A percentile compares a stretch with the other conserved stretches of the same genome.
Conservation (phyloP, 768 basidiomycete genomes). For the Boletellus sp. region DNA sequence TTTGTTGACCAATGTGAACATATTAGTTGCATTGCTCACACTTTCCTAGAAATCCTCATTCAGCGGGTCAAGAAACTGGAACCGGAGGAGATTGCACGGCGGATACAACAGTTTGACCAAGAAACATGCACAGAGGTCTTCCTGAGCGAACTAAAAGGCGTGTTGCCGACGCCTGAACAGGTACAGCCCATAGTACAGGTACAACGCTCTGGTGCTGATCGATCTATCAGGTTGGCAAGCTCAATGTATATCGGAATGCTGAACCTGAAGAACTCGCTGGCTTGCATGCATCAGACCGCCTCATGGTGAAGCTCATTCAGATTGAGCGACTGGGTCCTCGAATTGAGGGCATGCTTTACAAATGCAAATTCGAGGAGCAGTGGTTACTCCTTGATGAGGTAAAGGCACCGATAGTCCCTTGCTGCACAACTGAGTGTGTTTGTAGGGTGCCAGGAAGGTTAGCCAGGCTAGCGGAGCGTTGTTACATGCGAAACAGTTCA, state of each 20-base stretch:
- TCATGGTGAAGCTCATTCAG: constrained; percentile 96
- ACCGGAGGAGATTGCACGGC: constrained; percentile 81
- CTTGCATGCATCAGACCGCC: constrained; percentile 90
- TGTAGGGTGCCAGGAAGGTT: constrained; percentile 75
- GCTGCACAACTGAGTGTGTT: constrained; percentile 5
- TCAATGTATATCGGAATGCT: constrained; percentile 86
- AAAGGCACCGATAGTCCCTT: not conserved
- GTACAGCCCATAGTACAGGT: constrained; percentile 34
- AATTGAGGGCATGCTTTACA: constrained; percentile 95
- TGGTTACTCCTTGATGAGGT: constrained; percentile 82
- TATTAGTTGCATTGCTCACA: not conserved
- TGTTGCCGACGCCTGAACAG: constrained; percentile 90
- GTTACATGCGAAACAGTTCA: constrained; percentile 81
- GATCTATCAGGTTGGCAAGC: constrained; percentile 68
- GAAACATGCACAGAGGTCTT: constrained; percentile 86
- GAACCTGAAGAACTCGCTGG: constrained; percentile 79
- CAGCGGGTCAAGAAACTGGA: constrained; percentile 79
- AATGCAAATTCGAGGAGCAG: constrained; percentile 82
- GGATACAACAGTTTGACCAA: constrained; percentile 83
- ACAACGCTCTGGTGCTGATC: not conserved
- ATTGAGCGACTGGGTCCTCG: constrained; percentile 85
- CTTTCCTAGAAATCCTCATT: constrained; percentile 77
- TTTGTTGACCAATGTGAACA: not conserved
- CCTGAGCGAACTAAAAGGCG: constrained; percentile 81
- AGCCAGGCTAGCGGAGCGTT: constrained; percentile 78